Percentiles rank a stretch among this genome's conserved stretches.
phyloP scores from a whole-genome alignment of 495 filamentous ascomycete genomes.

The Choiromyces venosus region DNA sequence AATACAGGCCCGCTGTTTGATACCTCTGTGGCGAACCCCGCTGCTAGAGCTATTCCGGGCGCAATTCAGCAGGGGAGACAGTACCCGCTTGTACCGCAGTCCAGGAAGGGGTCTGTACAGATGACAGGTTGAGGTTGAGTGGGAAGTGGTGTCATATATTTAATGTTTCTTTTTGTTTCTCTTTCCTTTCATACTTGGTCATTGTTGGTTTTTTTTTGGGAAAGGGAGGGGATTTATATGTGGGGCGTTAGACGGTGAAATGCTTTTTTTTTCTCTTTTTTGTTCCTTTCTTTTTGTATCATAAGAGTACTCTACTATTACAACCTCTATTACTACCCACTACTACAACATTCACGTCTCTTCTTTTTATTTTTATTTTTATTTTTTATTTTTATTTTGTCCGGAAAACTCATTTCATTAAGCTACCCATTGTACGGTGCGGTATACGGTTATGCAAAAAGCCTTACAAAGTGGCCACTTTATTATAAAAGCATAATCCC shows the following conservation, averaged over 20 bases:
- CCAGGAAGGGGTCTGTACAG: neutral
- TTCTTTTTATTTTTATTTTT: too few species aligned
- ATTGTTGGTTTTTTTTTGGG: too few species aligned
- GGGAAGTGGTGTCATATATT: too few species aligned
- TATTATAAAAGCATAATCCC: neutral
- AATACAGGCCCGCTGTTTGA: slow-evolving; percentile 11
- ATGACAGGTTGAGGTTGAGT: neutral
- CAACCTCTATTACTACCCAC: too few species aligned
- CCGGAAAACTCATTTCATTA: too few species aligned
- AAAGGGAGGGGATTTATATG: neutral
- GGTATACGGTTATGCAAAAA: slow-evolving; percentile 3
- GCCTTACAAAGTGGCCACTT: neutral
- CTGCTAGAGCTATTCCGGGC: neutral
- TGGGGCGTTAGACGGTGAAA: neutral
- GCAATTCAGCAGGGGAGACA: neutral
- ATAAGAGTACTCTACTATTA: too few species aligned
- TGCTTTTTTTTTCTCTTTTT: neutral
- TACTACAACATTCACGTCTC: too few species aligned
- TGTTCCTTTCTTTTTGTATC: too few species aligned
- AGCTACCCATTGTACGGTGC: too few species aligned
- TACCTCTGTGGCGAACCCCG: neutral
- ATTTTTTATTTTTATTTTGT: too few species aligned
- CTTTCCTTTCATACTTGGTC: neutral
- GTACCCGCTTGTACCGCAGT: neutral
- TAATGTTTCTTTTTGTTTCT: neutral